phyloP scores from a whole-genome alignment of 148 eudicot species.

The Pharnaceum exiguum region DNA sequence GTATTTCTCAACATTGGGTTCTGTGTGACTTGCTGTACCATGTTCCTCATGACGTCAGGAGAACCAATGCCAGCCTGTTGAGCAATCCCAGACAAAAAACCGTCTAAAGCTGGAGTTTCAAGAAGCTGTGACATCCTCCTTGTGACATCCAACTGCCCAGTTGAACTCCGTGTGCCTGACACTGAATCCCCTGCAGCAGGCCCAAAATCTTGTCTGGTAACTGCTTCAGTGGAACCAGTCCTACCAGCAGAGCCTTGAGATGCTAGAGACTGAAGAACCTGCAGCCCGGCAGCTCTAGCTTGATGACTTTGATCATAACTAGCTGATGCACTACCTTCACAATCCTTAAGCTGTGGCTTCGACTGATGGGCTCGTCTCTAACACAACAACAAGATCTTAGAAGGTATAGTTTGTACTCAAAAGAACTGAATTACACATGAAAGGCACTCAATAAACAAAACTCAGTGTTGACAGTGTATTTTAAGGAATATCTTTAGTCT shows the following conservation, averaged over 20 bases:
- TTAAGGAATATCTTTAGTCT: too few species aligned
- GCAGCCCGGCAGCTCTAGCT: constrained; percentile 42
- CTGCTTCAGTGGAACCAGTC: constrained; percentile 19
- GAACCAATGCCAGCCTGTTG: constrained; percentile 84
- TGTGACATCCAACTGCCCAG: constrained; percentile 46
- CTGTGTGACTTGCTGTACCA: constrained; percentile 79
- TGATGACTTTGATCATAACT: constrained; percentile 36
- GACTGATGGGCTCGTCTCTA: constrained; percentile 53
- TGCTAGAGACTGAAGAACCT: constrained; percentile 64
- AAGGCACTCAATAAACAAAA: neutral
- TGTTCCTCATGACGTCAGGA: constrained; percentile 69
- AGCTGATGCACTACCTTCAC: constrained; percentile 35
- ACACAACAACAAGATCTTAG: too few species aligned
- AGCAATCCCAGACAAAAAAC: constrained; percentile 75
- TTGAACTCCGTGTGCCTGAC: constrained; percentile 26
- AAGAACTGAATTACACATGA: neutral
- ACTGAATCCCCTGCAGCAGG: constrained; percentile 18
- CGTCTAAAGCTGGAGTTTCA: constrained; percentile 66
- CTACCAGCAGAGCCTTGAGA: constrained; percentile 33
- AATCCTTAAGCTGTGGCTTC: constrained; percentile 26
- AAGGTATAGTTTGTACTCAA: too few species aligned
- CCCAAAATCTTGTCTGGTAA: constrained; percentile 25
- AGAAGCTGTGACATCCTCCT: constrained; percentile 74
- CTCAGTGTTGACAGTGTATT: too few species aligned
- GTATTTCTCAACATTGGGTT: constrained; percentile 83